Evolutionary conservation across 2,329 filamentous ascomycete genomes (phyloP), one percentile per base, ranked within the genome.

Genomic region (Dactylellina sp.): DNA sequence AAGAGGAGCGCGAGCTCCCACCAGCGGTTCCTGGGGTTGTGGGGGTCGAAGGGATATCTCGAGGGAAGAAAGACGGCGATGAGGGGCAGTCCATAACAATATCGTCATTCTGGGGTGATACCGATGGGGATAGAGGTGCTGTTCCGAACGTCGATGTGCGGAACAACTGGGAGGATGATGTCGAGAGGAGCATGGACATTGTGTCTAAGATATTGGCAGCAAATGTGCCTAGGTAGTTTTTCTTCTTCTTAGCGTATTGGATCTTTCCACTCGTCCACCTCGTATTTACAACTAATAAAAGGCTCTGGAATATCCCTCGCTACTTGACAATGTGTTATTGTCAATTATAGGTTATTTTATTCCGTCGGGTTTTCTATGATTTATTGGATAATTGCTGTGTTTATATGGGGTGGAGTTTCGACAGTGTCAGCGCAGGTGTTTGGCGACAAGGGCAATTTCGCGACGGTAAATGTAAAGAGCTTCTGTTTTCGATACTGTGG

Each of bases 81-180:
- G 70, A 66, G 4, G 70, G 70, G 18, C 61, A 74, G 28, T 74
- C 70, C 70, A 74, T 66, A n/a, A 74, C 47, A 46, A 74, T 56
- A 35, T 74, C 70, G 32, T 66, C 70, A 35, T 52, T 66, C 20
- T 62, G 61, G 3, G 70, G 61, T 2, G 70, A 74, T 24, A 65
- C 42, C 2, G 70, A 74, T 9, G 70, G 70, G 11, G 70, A 74
- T 12, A 66, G 42, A 12, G 70, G 70, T 14, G 62, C 39, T 16
- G 56, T 61, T 50, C 68, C 68, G 32, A 74, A 66, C 11, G 70
- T 74, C 12, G 70, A 65, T 1, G 70, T 50, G 16, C 70, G 70
- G 49, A 74, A 74, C 14, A 74, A 40, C 14, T 20, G 37, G 9
- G 70, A 62, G 1, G 70, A 66, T 7, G 70, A 28, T 14, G 70